Conservation (phyloP, 495 filamentous ascomycete species). For the Aeminium ludgeri region DNA sequence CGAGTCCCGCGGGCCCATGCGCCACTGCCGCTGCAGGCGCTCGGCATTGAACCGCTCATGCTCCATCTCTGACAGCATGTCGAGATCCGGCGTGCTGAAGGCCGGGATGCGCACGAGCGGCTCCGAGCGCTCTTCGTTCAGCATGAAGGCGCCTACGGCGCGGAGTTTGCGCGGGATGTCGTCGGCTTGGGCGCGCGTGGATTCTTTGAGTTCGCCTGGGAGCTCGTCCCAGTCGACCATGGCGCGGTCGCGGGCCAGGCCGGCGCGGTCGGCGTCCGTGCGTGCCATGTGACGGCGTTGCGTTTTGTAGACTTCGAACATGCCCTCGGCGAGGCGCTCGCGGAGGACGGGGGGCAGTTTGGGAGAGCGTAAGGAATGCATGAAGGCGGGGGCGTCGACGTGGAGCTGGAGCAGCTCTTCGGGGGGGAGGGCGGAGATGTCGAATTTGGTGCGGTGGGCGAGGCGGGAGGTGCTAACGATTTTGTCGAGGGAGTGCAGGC, state of each 20-base stretch:
- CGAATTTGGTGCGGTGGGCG: slow-evolving; percentile 14
- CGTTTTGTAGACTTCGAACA: slow-evolving; percentile 13
- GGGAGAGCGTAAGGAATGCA: slow-evolving; percentile 13
- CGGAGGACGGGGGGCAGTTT: slow-evolving; percentile 13
- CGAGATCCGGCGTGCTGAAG: slow-evolving; percentile 12
- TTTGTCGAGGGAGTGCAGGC: slow-evolving; percentile 12
- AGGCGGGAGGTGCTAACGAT: slow-evolving; percentile 16
- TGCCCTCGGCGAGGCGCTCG: slow-evolving; percentile 12
- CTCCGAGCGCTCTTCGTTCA: slow-evolving; percentile 8
- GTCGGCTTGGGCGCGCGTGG: slow-evolving; percentile 17
- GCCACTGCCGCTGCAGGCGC: slow-evolving; percentile 16
- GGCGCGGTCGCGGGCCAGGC: slow-evolving; percentile 6
- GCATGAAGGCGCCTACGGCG: slow-evolving; percentile 15
- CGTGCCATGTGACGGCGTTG: slow-evolving; percentile 9
- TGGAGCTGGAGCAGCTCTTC: slow-evolving; percentile 16
- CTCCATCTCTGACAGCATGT: slow-evolving; percentile 16
- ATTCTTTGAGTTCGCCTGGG: slow-evolving; percentile 14
- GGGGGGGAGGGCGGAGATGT: slow-evolving; percentile 14
- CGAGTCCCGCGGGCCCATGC: slow-evolving; percentile 9
- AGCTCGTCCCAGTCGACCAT: slow-evolving; percentile 18
- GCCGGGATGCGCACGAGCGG: slow-evolving; percentile 9
- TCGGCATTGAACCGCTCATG: slow-evolving; percentile 19
- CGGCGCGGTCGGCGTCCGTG: slow-evolving; percentile 7
- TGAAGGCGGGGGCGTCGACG: slow-evolving; percentile 17
- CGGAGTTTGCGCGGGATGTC: slow-evolving; percentile 19